Evolutionary conservation across 129 eudicot genomes (phyloP), one percentile per base, ranked within the genome.

Genomic region (Gnaphalium uliginosum): DNA sequence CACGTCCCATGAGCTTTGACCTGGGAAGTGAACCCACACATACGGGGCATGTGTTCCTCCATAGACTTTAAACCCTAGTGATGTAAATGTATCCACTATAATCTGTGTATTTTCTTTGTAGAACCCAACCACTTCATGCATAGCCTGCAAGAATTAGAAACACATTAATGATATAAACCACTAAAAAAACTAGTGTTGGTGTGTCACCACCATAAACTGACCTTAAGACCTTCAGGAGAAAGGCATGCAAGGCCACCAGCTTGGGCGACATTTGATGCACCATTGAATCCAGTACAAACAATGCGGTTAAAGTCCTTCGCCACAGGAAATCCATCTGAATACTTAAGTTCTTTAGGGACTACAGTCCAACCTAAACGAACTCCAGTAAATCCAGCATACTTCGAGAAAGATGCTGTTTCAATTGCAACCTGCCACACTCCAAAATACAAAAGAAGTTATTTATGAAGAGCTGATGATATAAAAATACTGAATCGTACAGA

Each of bases 301-400:
- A 89, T 87, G n/a, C 97, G 93, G 64, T 86, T 91, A 78, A 90
- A 94, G 84, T 94, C 99, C 81, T 94, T 91, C 0, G 96, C 97
- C 41, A 94, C 91, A 14, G 96, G 96, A 81, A 87, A 89, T 46
- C 97, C 99, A 73, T 94, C 92, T 62, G 97, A 91, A 83, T 78
- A 91, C 25, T 83, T 85, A 30, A 94, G 99, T 56, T 85, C 90
- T 68, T 91, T 91, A 0, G 97, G 99, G 67, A 94, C 81, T 58
- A 88, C 99, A 6, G 99, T 94, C 99, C 97, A 94, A 35, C 99
- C 99, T 48, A 94, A 81, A 72, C 99, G 99, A 74, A 91, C 97
- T 66, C 99, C 97, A 0, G 97, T 94, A 82, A 94, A 94, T 69
- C 98, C 98, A 73, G 98, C 98, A 75, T 89, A 88, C 81, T 91